These are phyloP conservation scores for Dendrobium nobile DNA, from an alignment of 106 monocot species.

Conservation along the genomic window DNA sequence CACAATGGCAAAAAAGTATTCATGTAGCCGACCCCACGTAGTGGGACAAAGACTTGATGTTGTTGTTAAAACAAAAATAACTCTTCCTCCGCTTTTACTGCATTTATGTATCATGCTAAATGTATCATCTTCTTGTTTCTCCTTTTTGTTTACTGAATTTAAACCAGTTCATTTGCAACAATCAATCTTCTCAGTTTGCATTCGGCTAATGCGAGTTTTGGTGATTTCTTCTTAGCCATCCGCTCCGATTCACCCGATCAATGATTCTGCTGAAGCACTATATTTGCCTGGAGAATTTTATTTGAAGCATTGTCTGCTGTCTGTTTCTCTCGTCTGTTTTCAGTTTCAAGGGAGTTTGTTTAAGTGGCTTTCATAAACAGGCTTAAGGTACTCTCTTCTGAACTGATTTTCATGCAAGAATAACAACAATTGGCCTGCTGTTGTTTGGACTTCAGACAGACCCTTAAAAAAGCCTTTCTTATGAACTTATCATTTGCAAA, in stretches of 20 bases:
- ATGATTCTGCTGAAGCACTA: neutral
- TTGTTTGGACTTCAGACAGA: neutral
- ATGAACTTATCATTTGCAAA: neutral
- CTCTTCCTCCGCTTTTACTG: neutral
- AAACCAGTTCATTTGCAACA: neutral
- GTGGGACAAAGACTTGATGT: no score
- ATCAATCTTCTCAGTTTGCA: neutral
- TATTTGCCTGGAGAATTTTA: neutral
- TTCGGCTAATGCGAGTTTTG: neutral
- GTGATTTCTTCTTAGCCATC: constrained; percentile 1
- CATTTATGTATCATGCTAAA: neutral
- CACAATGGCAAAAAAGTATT: no score
- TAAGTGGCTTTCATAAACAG: neutral
- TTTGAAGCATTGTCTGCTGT: neutral
- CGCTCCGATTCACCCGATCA: neutral
- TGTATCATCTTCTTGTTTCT: neutral
- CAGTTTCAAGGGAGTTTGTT: neutral
- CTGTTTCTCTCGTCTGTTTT: neutral
- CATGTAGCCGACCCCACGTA: no score
- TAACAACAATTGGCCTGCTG: neutral
- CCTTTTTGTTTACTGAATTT: neutral
- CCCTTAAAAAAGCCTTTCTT: neutral
- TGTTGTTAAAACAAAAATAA: no score
- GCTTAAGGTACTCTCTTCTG: neutral
- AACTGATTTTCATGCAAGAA: neutral